Conservation (phyloP, 768 basidiomycete species). For the Pleurotus ostreatus region DNA sequence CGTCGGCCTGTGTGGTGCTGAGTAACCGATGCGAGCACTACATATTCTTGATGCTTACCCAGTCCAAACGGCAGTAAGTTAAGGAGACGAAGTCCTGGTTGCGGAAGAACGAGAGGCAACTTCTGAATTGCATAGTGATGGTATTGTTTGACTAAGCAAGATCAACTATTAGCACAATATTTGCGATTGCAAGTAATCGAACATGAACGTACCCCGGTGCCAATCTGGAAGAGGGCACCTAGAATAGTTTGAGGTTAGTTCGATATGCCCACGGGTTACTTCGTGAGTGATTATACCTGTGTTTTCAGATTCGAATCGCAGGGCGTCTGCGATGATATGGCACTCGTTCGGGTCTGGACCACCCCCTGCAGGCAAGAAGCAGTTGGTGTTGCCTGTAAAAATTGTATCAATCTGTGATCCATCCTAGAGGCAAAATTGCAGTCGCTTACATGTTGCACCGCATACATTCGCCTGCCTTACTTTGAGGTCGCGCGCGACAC, state of each 20-base stretch:
- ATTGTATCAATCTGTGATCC: background rate
- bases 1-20: constrained; percentile 23
- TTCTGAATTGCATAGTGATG: constrained; percentile 34
- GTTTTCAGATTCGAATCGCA: constrained; percentile 43
- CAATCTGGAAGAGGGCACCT: constrained; percentile 29
- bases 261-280: too few relatives aligned
- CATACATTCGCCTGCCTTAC: constrained; percentile 37
- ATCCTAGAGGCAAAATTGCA: background rate
- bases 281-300: constrained; percentile 10
- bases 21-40: too few relatives aligned
- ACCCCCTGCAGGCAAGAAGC: constrained; percentile 41
- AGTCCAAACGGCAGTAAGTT: constrained; percentile 44
- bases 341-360: constrained; percentile 47
- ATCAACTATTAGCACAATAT: background rate
- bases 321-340: constrained; percentile 44
- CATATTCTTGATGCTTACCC: constrained; percentile 25
- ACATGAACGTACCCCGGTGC: constrained; percentile 21
- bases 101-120: constrained; percentile 44
- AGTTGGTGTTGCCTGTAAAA: constrained; percentile 34
- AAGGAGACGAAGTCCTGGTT: constrained; percentile 38
- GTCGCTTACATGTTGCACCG: constrained; percentile 31
- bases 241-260: background rate
- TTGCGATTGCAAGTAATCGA: background rate
- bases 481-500: constrained; percentile 12
- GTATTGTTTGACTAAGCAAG: constrained; percentile 28